Conservation (phyloP, 345 rosid species). For the Eucalyptus globulus region DNA sequence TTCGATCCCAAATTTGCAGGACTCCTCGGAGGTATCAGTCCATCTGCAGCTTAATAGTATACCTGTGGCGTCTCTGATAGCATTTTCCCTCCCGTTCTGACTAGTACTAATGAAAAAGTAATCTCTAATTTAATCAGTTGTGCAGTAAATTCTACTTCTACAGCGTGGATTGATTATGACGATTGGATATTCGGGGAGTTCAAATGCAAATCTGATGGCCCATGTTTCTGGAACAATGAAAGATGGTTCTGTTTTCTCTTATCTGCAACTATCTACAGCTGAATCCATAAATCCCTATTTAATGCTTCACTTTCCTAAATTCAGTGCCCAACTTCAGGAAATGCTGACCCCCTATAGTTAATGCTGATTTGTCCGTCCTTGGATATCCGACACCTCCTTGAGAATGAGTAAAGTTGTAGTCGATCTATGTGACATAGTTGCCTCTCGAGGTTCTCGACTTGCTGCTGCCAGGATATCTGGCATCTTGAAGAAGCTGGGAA, state of each 20-base stretch:
- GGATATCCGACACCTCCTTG: constrained; percentile 19
- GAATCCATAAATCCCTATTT: not conserved
- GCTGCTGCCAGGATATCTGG: constrained; percentile 31
- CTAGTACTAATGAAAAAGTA: not conserved
- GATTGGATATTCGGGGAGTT: not conserved
- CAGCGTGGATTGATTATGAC: not conserved
- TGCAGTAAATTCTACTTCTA: not conserved
- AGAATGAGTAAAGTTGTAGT: constrained; percentile 13
- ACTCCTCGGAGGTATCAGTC: constrained; percentile 49
- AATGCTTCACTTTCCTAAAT: not conserved
- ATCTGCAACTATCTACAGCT: not conserved
- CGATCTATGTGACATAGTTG: constrained; percentile 22
- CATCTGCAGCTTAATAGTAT: not conserved
- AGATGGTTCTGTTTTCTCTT: not conserved
- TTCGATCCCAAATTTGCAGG: not conserved
- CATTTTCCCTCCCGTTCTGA: not conserved
- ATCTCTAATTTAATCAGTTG: not conserved
- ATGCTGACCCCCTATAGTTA: not conserved
- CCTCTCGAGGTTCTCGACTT: constrained; percentile 22
- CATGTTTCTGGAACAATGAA: not conserved
- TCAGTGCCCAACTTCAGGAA: not conserved
- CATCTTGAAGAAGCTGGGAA: constrained; percentile 29
- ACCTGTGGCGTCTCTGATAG: not conserved
- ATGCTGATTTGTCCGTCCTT: not conserved
- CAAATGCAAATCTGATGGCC: not conserved